Evolutionary conservation across 1,284 basidiomycete genomes (phyloP), one percentile per base, ranked within the genome.

Genomic region (Trichosporon asahii): DNA sequence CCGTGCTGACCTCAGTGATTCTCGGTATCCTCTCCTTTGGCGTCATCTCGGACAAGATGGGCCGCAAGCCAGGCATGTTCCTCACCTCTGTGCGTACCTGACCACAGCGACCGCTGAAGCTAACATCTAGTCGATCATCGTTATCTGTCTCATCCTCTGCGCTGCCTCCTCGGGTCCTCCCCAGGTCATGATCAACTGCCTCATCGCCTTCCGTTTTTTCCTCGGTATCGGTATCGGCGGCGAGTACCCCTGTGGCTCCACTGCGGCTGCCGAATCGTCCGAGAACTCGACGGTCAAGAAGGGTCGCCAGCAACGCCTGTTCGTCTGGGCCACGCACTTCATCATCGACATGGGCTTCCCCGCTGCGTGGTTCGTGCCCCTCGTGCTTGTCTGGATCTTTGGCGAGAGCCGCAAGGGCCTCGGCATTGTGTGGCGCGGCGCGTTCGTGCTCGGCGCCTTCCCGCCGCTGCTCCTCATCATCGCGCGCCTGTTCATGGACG

Each of bases 361-460:
- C 27, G 79, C 94, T 66, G 86, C 92, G 7, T 86, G 91, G 35
- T 94, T 97, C 71, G 91, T 94, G 1, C 91, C 94, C 14, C 87
- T 95, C 23, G 90, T 95, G 40, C 85, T 93, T 40, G 90, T 89
- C 76, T 94, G 91, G 91, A 95, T 95, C 88, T 92, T 91, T 73
- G 91, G 95, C 78, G 46, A 49, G 46, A 21, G n/a, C n/a, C 46
- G 55, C 55, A 29, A 27, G 29, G 55, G 29, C 27, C 88, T 95
- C 29, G 88, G 91, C 27, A 90, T 89, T 4, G 91, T 93, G 4
- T 96, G 93, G 95, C 90, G 95, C 68, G 81, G 94, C 53, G 91
- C 93, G 3, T 88, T 98, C 40, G 95, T 93, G 14, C 86, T 98
- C 11, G 95, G 95, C 55, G 85, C 90, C 55, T 82, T 97, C 66